These are phyloP conservation scores for Fonsecaea erecta DNA, from an alignment of 2,329 filamentous ascomycete species.

Conservation along the genomic window DNA sequence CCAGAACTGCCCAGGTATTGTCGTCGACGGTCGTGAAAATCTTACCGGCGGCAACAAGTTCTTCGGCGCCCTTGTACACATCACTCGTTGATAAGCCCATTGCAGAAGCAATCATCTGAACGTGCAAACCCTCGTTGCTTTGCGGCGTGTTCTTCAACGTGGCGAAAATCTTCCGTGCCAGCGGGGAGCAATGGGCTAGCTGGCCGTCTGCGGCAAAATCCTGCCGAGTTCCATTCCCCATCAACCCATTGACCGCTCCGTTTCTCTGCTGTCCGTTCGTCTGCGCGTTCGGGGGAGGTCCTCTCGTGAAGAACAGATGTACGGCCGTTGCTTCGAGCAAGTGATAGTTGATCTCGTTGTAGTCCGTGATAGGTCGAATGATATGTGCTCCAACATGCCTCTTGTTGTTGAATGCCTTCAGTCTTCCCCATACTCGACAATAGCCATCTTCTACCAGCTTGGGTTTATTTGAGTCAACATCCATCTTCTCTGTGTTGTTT, in stretches of 20 bases:
- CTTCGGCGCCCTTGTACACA: slow-evolving; percentile 77
- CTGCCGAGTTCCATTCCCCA: slow-evolving; percentile 44
- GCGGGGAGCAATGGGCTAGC: slow-evolving; percentile 56
- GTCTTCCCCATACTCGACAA: slow-evolving; percentile 81
- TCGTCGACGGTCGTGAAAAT: slow-evolving; percentile 94
- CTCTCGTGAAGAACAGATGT: slow-evolving; percentile 80
- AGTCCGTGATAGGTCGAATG: slow-evolving; percentile 78
- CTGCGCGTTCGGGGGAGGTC: slow-evolving; percentile 58
- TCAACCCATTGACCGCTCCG: slow-evolving; percentile 43
- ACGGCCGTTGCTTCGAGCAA: slow-evolving; percentile 86
- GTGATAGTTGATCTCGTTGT: slow-evolving; percentile 93
- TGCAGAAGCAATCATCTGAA: slow-evolving; percentile 73
- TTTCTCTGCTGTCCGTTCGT: slow-evolving; percentile 41
- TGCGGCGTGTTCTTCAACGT: slow-evolving; percentile 70
- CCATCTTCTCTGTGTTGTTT: slow-evolving; percentile 49
- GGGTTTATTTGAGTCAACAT: slow-evolving; percentile 50
- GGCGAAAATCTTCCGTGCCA: slow-evolving; percentile 72
- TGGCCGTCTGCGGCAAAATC: slow-evolving; percentile 41
- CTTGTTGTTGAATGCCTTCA: slow-evolving; percentile 85
- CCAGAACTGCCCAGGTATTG: slow-evolving; percentile 84
- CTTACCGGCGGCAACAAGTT: slow-evolving; percentile 72
- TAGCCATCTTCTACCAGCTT: slow-evolving; percentile 75
- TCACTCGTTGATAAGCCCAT: slow-evolving; percentile 70
- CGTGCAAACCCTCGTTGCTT: slow-evolving; percentile 80
- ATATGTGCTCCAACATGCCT: slow-evolving; percentile 78